phyloP scores from a whole-genome alignment of 495 filamentous ascomycete genomes.

The Tricharina praecox region DNA sequence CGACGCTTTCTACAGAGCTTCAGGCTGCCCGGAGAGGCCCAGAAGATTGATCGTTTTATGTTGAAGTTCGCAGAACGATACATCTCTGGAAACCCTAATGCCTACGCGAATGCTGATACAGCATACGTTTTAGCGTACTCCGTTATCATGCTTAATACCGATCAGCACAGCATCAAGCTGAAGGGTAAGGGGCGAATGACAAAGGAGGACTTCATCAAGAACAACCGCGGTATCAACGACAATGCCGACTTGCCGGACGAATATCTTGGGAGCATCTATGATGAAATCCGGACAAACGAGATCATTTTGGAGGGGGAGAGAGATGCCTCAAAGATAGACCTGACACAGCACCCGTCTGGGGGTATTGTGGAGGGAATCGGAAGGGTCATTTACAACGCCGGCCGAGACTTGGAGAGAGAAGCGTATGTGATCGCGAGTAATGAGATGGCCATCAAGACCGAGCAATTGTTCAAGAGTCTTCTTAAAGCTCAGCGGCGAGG shows the following conservation, averaged over 20 bases:
- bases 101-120: constrained; percentile 95
- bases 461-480: constrained; percentile 79
- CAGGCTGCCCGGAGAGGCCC: constrained; percentile 84
- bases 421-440: constrained; percentile 87
- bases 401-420: constrained; percentile 80
- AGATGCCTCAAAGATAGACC: constrained; percentile 62
- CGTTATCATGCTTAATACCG: constrained; percentile 92
- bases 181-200: constrained; percentile 65
- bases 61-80: constrained; percentile 96
- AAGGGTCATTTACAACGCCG: constrained; percentile 75
- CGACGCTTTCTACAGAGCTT: constrained; percentile 88
- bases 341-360: constrained; percentile 40
- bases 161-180: constrained; percentile 79
- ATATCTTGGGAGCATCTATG: constrained; percentile 74
- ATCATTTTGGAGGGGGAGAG: constrained; percentile 89
- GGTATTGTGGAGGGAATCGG: constrained; percentile 73
- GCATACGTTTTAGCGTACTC: constrained; percentile 93
- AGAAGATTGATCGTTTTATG: constrained; percentile 99
- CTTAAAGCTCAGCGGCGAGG: constrained; percentile 70
- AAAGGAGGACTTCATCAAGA: constrained; percentile 94
- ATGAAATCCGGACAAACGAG: constrained; percentile 79
- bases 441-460: constrained; percentile 76
- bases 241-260: constrained; percentile 84
- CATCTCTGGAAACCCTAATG: constrained; percentile 83
- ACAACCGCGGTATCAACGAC: constrained; percentile 97